Evolutionary conservation across 176 grass and related monocot species (phyloP).

Genomic region (Carex littledalei): DNA sequence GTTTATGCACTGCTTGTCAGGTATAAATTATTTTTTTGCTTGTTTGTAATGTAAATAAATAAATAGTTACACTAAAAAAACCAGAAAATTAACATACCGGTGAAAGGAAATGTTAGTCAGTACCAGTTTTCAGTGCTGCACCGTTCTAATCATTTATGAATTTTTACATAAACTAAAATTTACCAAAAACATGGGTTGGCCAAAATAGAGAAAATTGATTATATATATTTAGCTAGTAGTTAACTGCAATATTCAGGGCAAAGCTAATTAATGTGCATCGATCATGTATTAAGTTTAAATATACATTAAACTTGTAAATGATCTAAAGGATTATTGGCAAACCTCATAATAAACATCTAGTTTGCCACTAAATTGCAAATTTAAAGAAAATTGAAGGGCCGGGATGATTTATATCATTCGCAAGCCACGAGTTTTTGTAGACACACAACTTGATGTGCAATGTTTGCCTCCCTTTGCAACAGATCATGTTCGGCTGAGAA

Average conservation of each 20-base stretch:
- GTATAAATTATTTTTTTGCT: too few relatives aligned
- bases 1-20: too few relatives aligned
- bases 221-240: neutral
- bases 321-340: too few relatives aligned
- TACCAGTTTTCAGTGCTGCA: neutral
- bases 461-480: neutral
- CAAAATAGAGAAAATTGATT: neutral
- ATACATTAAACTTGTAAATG: neutral
- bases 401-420: neutral
- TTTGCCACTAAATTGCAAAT: too few relatives aligned
- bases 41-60: too few relatives aligned
- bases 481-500: neutral
- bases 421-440: neutral
- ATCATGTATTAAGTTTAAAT: neutral
- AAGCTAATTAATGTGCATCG: neutral
- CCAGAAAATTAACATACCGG: too few relatives aligned
- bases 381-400: too few relatives aligned
- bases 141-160: neutral
- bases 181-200: neutral
- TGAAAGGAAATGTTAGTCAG: too few relatives aligned
- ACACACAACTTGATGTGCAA: neutral
- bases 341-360: too few relatives aligned
- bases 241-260: neutral
- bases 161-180: neutral
- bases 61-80: too few relatives aligned